Percentiles rank a stretch among this genome's conserved stretches.
phyloP scores from a whole-genome alignment of 192 early-diverging fungal species.

The Podila clonocystis region DNA sequence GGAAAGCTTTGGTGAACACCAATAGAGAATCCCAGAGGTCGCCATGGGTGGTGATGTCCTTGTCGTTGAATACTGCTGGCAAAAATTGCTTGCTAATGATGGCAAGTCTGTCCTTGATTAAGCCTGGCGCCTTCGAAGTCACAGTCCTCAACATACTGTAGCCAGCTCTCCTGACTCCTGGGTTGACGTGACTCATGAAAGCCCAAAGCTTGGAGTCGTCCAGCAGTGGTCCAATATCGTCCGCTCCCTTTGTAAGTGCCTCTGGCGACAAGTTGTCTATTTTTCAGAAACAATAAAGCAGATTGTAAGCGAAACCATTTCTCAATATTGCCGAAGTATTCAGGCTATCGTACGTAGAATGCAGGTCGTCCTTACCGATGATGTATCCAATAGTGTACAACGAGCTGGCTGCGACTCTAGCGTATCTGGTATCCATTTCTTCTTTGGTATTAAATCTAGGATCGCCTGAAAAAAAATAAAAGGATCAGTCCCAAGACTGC shows the following conservation, averaged over 20 bases:
- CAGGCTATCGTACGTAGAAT: not conserved
- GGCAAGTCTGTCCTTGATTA: conserved; percentile 55
- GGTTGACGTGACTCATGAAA: conserved; percentile 51
- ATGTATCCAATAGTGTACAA: conserved; percentile 67
- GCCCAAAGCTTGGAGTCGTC: conserved; percentile 68
- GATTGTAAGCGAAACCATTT: not conserved
- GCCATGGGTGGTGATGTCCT: conserved; percentile 72
- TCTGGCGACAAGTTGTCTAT: conserved; percentile 37
- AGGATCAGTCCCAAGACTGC: not conserved
- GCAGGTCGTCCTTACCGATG: conserved; percentile 40
- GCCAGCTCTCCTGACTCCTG: conserved; percentile 65
- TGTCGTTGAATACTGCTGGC: conserved; percentile 75
- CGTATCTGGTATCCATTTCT: conserved; percentile 78
- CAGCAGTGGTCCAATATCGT: conserved; percentile 59
- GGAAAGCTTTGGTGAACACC: conserved; percentile 76
- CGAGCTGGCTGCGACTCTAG: conserved; percentile 69
- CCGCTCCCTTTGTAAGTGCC: conserved; percentile 34
- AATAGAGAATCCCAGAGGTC: conserved; percentile 93
- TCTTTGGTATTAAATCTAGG: conserved; percentile 77
- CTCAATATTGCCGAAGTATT: not conserved
- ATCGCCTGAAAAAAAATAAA: conserved; percentile 60
- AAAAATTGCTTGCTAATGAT: conserved; percentile 69
- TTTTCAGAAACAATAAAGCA: not conserved
- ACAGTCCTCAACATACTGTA: conserved; percentile 69
- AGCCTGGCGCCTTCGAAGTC: conserved; percentile 55